Evolutionary conservation across 495 filamentous ascomycete species (phyloP), one percentile per base, ranked within the genome.

Genomic region (Aspergillus wentii): DNA sequence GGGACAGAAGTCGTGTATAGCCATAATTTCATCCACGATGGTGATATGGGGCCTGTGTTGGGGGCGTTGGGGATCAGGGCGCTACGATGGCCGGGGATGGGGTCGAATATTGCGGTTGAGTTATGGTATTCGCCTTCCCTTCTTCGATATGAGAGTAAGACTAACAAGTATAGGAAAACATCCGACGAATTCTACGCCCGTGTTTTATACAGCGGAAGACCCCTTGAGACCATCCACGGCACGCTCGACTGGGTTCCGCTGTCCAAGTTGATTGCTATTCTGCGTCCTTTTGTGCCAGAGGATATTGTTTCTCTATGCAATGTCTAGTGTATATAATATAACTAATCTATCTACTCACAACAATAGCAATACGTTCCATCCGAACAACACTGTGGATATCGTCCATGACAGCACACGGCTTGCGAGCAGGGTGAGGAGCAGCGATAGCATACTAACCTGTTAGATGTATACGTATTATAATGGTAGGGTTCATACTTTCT

Each of bases 141-240:
- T 17, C 10, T 2, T 29, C 10, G 4, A 13, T 40, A 17, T 21
- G 6, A 13, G 3, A 17, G 8, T 43, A n/a, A n/a, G n/a, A 20
- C 46, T 50, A 40, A 46, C 19, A 9, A 0, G 3, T 4, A 2
- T 34, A 62, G 59, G 59, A 41, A 56, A 44, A 59, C 49, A 1
- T 30, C 41, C 0, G 19, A 51, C 17, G 7, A 46, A 1, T 51
- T 57, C 35, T 66, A 60, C 34, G 60, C 57, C 1, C 50, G 66
- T 1, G 66, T 69, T 2, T 34, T 69, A 19, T 69, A 68, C 35
- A 68, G 66, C 18, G 64, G 66, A n/a, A 52, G 48, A 15, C 39
- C 54, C 3, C 35, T 66, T 8, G 35, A 56, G 33, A 60, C 58
- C 8, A 44, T 57, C 10, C 52, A 64, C 18, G 62, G 60, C 1